Evolutionary conservation across 2,329 filamentous ascomycete species (phyloP), one percentile per base, ranked within the genome.

Genomic region (Colletotrichum euphorbiae): DNA sequence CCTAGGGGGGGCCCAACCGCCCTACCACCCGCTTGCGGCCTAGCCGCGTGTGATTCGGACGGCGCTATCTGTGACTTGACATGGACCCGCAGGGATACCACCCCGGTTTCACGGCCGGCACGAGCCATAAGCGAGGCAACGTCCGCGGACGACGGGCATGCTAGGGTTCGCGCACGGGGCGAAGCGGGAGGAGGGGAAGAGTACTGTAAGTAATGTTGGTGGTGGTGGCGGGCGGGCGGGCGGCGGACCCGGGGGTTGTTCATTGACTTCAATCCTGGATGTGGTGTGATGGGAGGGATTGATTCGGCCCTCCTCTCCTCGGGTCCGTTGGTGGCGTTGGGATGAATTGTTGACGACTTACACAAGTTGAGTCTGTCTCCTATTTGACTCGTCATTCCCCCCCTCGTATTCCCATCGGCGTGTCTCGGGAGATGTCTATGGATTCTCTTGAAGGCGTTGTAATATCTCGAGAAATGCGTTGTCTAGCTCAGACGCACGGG

Each of bases 31-130:
- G 62, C 62, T 67, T 69, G 45, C 33, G 62, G 67, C 24, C 56
- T 69, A 69, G 67, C 42, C 45, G 63, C 55, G 62, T 67, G 67
- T 69, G 67, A 66, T 69, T 69, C 67, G 51, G 38, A 67, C 51
- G 51, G 63, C 67, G 67, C 67, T 69, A 69, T 69, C 56, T 69
- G 67, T 69, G 67, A 69, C 57, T 62, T 62, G 63, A 59, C 62
- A 52, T 51, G 36, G 62, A 59, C 55, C 62, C 42, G 66, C 62
- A 55, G 65, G 7, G 19, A 36, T 17, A 21, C 19, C 31, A 52
- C 52, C 60, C 51, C 58, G 31, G 65, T 65, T 40, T 38, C 42
- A 65, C 61, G 65, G 65, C 65, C 65, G 61, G 65, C 61, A 68
- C 36, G 61, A 68, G 65, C 65, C 65, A 65, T 54, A 65, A 54